Base-by-base conservation (phyloP, 495 filamentous ascomycete species). In the Hypoxylon subgilvum region DNA sequence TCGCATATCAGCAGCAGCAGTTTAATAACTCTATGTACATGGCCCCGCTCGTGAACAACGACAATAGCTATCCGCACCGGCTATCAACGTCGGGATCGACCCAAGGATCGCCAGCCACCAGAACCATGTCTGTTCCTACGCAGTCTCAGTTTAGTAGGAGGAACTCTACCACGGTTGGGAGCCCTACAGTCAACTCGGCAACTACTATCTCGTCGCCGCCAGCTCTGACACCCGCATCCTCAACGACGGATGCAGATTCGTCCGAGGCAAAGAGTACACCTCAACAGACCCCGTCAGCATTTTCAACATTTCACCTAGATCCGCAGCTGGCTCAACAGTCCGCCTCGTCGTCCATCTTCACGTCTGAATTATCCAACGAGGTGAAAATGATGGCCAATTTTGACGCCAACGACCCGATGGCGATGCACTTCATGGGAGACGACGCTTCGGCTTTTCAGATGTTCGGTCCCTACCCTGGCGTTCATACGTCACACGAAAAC, bases 291-390 rank as follows among this genome's bases (percentile, higher is more conserved):
- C 48, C 64, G 1, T 31, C 64, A n/a, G 6, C 61, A 2, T 61
- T 68, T 18, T 25, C 60, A 12, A 13, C 22, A 10, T 19, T 57
- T 17, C 62, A 47, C 9, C 43, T 63, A 10, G 59, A 63, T 32
- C 65, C 63, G 3, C 59, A 67, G 19, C 7, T 69, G 5, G 44
- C 44, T 2, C 60, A 64, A 18, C 61, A 60, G 35, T 34, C 63
- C 1, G 17, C 56, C 22, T 39, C 47, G 9, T 42, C 56, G 2
- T 67, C 67, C 2, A 51, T 43, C 5, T 74, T 72, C 41, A 71
- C 68, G 5, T 65, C 64, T 0, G 65, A 72, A 44, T 46, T 74
- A 2, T 31, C 72, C 1, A 47, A 67, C 7, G 68, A 74, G 19
- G 43, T 63, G 1, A 68, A 68, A 54, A 49, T 63, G 60, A 60